Evolutionary conservation across 306 rosid genomes (phyloP).

Genomic region (Abrus pulchellus): DNA sequence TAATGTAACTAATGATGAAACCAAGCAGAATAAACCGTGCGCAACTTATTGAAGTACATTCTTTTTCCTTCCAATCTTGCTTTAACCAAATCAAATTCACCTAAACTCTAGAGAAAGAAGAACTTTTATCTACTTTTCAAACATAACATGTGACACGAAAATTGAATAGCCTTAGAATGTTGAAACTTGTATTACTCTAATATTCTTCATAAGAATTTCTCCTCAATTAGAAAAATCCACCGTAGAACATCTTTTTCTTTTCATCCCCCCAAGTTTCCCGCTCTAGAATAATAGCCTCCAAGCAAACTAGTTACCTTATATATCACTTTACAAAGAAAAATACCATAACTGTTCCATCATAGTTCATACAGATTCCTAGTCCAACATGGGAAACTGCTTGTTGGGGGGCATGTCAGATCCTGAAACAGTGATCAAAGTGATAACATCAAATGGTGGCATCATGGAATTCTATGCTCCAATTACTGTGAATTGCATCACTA

Average conservation of each 20-base stretch:
- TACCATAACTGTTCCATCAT: slow-evolving; percentile 25
- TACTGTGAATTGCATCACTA: slow-evolving; percentile 64
- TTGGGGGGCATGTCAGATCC: slow-evolving; percentile 66
- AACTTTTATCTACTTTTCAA: slow-evolving; percentile 13
- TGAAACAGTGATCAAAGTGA: slow-evolving; percentile 60
- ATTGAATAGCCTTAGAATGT: background rate
- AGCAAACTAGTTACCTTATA: slow-evolving; percentile 30
- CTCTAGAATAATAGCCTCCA: slow-evolving; percentile 50
- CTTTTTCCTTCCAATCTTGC: slow-evolving; percentile 9
- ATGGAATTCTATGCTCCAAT: slow-evolving; percentile 82
- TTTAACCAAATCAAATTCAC: slow-evolving; percentile 12
- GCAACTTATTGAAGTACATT: slow-evolving; percentile 11
- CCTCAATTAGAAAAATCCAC: slow-evolving; percentile 35
- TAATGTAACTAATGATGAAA: slow-evolving; percentile 8
- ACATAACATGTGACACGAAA: slow-evolving; percentile 27
- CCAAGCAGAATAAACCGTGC: slow-evolving; percentile 17
- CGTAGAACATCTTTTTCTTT: slow-evolving; percentile 47
- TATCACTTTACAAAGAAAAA: background rate
- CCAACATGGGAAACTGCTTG: slow-evolving; percentile 78
- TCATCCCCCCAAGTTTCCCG: slow-evolving; percentile 49
- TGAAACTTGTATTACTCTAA: background rate
- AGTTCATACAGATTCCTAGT: slow-evolving; percentile 18
- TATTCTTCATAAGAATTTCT: slow-evolving; percentile 4
- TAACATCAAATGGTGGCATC: slow-evolving; percentile 74
- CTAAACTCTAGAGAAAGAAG: slow-evolving; percentile 10